A percentile compares a stretch with the other conserved stretches of the same genome.
phyloP scores from a whole-genome alignment of 345 rosid species.

The Clarkia xantiana region DNA sequence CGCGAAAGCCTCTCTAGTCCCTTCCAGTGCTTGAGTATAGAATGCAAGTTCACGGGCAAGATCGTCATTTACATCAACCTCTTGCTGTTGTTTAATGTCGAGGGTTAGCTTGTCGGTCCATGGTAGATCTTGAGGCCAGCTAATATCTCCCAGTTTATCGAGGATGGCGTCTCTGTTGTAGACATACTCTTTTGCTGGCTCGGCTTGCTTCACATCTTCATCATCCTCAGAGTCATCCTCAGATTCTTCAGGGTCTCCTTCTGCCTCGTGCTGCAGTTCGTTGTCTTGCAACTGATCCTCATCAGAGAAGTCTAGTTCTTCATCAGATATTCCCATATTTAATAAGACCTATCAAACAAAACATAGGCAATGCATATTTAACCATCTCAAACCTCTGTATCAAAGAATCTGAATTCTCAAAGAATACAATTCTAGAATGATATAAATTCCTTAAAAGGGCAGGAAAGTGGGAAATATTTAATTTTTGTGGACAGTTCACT shows the following conservation, averaged over 20 bases:
- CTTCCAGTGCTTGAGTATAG: constrained; percentile 70
- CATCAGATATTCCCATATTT: too few relatives aligned
- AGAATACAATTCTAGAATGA: too few relatives aligned
- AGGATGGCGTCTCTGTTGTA: constrained; percentile 47
- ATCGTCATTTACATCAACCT: constrained; percentile 84
- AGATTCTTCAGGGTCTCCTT: constrained; percentile 20
- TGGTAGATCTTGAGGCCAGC: constrained; percentile 54
- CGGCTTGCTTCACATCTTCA: constrained; percentile 38
- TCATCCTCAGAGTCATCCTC: constrained; percentile 46
- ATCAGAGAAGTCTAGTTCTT: constrained; percentile 3
- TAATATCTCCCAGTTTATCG: constrained; percentile 69
- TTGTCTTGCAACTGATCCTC: constrained; percentile 28
- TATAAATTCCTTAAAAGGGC: too few relatives aligned
- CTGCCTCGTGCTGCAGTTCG: constrained; percentile 25
- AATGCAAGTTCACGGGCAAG: constrained; percentile 57
- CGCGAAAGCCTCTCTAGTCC: constrained; percentile 49
- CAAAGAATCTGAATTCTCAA: too few relatives aligned
- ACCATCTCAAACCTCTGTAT: too few relatives aligned
- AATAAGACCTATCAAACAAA: too few relatives aligned
- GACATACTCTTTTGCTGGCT: constrained; percentile 47
- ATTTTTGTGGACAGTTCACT: too few relatives aligned
- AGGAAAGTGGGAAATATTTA: too few relatives aligned
- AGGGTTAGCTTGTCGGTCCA: constrained; percentile 64
- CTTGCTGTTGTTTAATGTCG: constrained; percentile 48
- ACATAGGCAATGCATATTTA: too few relatives aligned